Conservation (phyloP, 805 yeast genomes). For the Kuraishia ogatae region DNA sequence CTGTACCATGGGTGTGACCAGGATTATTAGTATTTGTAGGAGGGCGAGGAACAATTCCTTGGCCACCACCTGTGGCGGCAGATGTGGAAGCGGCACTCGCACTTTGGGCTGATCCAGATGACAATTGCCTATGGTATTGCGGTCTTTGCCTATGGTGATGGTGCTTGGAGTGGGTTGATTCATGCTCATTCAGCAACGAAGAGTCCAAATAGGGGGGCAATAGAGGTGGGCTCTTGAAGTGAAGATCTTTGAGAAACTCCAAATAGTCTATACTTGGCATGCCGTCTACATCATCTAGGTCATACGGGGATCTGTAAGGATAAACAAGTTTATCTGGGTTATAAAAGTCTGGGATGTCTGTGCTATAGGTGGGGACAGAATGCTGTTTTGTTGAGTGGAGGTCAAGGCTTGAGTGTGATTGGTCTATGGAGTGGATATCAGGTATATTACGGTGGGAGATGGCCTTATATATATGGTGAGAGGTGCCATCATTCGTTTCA, state of each 20-base stretch:
- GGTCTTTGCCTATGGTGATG: not conserved
- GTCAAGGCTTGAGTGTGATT: constrained; percentile 3
- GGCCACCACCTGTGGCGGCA: not conserved
- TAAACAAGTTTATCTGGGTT: constrained; percentile 19
- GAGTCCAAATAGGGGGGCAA: constrained; percentile 30
- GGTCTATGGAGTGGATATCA: not conserved
- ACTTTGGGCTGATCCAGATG: not conserved
- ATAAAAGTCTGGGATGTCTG: constrained; percentile 25
- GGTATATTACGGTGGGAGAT: not conserved
- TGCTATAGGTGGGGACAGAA: constrained; percentile 12
- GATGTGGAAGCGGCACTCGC: not conserved
- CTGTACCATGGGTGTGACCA: not conserved
- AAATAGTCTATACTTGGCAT: constrained; percentile 21
- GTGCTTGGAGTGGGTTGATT: not conserved
- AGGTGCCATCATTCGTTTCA: too few relatives aligned
- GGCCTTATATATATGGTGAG: not conserved
- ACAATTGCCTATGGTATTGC: not conserved
- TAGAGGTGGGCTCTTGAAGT: constrained; percentile 24
- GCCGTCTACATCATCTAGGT: constrained; percentile 24
- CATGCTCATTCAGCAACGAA: constrained; percentile 25
- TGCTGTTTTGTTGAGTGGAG: not conserved
- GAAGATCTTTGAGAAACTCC: constrained; percentile 20
- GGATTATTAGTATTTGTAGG: not conserved
- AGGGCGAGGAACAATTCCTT: too few relatives aligned
- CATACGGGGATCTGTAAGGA: constrained; percentile 23